These are phyloP conservation scores for Celoporthe dispersa DNA, from an alignment of 2,329 filamentous ascomycete species.

Conservation along the genomic window DNA sequence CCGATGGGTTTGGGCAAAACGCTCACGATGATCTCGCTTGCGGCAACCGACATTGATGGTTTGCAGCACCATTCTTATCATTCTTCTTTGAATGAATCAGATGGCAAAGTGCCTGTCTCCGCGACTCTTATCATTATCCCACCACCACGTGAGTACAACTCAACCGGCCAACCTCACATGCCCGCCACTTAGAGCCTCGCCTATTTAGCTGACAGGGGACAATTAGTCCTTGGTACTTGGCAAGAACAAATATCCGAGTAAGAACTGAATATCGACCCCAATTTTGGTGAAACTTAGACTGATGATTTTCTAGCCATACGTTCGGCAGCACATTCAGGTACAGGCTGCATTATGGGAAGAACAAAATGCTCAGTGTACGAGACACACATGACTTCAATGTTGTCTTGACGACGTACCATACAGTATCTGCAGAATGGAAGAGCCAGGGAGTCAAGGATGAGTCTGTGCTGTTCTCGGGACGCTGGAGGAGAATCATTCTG, in stretches of 20 bases:
- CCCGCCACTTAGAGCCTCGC: neutral
- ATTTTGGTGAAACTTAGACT: neutral
- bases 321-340: slow-evolving; percentile 32
- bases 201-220: slow-evolving; percentile 15
- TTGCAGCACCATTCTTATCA: neutral
- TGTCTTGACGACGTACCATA: slow-evolving; percentile 49
- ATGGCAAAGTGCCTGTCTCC: neutral
- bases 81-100: neutral
- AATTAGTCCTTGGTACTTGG: slow-evolving; percentile 45
- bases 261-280: slow-evolving; percentile 6
- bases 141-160: slow-evolving; percentile 37
- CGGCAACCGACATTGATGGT: slow-evolving; percentile 37
- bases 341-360: slow-evolving; percentile 39
- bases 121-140: slow-evolving; percentile 41
- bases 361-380: slow-evolving; percentile 24
- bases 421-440: slow-evolving; percentile 43
- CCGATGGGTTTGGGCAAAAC: slow-evolving; percentile 54
- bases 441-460: neutral
- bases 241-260: slow-evolving; percentile 41
- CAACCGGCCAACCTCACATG: neutral
- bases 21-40: slow-evolving; percentile 47
- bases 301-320: slow-evolving; percentile 36
- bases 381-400: slow-evolving; percentile 35
- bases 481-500: slow-evolving; percentile 46
- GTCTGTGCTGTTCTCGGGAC: slow-evolving; percentile 39